Conservation (phyloP, 2,329 filamentous ascomycete species). For the Emergomyces africanus region DNA sequence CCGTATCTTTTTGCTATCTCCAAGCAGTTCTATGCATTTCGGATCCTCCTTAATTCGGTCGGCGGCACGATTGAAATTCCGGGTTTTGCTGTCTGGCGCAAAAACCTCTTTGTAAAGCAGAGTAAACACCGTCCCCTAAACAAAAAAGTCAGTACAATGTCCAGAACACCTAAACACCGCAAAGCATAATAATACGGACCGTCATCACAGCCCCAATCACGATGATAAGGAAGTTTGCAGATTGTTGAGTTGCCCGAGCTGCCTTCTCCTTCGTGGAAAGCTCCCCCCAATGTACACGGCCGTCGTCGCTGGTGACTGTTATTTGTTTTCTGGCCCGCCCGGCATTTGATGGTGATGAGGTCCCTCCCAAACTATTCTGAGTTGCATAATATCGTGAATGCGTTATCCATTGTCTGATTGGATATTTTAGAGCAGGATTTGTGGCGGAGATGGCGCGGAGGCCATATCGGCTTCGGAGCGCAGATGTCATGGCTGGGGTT, state of each 20-base stretch:
- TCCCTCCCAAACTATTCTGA: conserved; percentile 34
- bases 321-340: conserved; percentile 52
- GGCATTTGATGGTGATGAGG: conserved; percentile 18
- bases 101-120: conserved; percentile 74
- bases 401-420: background rate
- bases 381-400: conserved; percentile 47
- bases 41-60: conserved; percentile 62
- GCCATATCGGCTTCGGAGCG: background rate
- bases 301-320: conserved; percentile 77
- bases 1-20: conserved; percentile 59
- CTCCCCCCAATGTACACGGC: conserved; percentile 65
- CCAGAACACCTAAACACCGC: conserved; percentile 4
- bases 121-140: conserved; percentile 64
- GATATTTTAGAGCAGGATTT: conserved; percentile 14
- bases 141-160: conserved; percentile 1
- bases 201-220: conserved; percentile 63
- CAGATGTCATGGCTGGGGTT: background rate
- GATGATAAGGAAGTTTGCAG: conserved; percentile 73
- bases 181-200: conserved; percentile 34
- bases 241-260: conserved; percentile 76
- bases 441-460: conserved; percentile 23
- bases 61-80: conserved; percentile 78
- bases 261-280: conserved; percentile 67
- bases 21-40: conserved; percentile 60
- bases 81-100: conserved; percentile 70